Percentiles rank a stretch among this genome's conserved stretches.
phyloP scores from a whole-genome alignment of 345 rosid genomes.

The Cardamine occulta region DNA sequence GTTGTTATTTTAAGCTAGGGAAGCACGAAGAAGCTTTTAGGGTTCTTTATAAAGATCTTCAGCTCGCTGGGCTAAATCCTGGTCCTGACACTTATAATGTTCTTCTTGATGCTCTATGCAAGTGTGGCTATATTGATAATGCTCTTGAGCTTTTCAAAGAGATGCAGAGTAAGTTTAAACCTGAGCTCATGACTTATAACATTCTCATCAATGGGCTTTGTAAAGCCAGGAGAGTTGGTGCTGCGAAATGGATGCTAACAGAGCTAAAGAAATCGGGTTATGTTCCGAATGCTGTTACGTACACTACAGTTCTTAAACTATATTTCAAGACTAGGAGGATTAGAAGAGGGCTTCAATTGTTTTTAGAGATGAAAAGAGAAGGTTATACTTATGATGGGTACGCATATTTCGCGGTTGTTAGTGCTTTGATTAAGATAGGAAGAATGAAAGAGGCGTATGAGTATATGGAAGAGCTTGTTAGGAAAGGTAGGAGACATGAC shows the following conservation, averaged over 20 bases:
- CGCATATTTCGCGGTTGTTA: constrained; percentile 66
- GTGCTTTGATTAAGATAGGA: constrained; percentile 69
- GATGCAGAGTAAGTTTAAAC: constrained; percentile 57
- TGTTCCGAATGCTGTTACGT: constrained; percentile 69
- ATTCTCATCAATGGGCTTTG: constrained; percentile 78
- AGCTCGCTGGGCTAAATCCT: constrained; percentile 42
- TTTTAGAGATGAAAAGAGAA: constrained; percentile 58
- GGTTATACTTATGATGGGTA: constrained; percentile 85
- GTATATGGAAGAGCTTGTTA: constrained; percentile 51
- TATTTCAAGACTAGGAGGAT: constrained; percentile 61
- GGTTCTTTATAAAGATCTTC: constrained; percentile 55
- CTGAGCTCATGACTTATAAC: constrained; percentile 66
- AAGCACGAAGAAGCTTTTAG: constrained; percentile 65
- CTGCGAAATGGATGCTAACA: constrained; percentile 61
- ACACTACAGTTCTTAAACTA: constrained; percentile 69
- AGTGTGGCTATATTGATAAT: constrained; percentile 53
- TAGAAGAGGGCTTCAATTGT: constrained; percentile 63
- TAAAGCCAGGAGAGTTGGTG: constrained; percentile 53
- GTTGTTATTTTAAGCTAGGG: constrained; percentile 68
- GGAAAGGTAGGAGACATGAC: constrained; percentile 64
- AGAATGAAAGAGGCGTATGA: constrained; percentile 54
- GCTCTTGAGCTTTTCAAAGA: constrained; percentile 68
- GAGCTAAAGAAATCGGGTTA: constrained; percentile 60
- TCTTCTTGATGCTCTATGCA: constrained; percentile 81
- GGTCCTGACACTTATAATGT: constrained; percentile 64